Base-by-base conservation (phyloP, 2,329 filamentous ascomycete genomes). In the Fonsecaea pedrosoi region DNA sequence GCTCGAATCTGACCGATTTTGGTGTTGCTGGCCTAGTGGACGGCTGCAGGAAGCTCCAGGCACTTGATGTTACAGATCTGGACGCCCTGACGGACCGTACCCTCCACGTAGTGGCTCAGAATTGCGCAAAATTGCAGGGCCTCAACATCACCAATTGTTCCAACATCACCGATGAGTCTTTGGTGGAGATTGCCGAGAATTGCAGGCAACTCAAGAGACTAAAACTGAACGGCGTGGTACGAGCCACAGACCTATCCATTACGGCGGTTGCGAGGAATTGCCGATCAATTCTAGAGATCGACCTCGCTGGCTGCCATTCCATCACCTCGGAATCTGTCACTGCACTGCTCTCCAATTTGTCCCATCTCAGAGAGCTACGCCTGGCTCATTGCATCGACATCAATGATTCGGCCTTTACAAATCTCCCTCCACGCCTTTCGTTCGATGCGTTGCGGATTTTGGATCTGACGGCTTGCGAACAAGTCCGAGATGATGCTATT, bases 241-340 rank as follows among this genome's bases (percentile, higher is more conserved):
- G 96, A 78, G 82, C 97, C 38, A 92, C 90, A 45, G 92, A 98
- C 76, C 84, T 85, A 57, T 90, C 93, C 6, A 89, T 98, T 70
- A 83, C 92, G 66, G 91, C 93, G 3, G 96, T 99, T 76, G 94
- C 95, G 5, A 84, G 89, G 54, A 87, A 96, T 78, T 97, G 94
- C 77, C 92, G 89, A 12, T 94, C 97, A 72, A 93, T 99, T 37
- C 89, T 99, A 69, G 95, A 99, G 78, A 97, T 99, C 69, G 95
- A 99, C 77, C 86, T 99, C 13, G 92, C 97, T 73, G 90, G 92
- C 73, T 96, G 95, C 81, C 85, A 83, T 62, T 85, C 89, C 54
- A 88, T 99, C 71, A 91, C 91, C 69, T 95, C 96, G 75, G 86
- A 89, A 30, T 92, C 95, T 0, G 86, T 99, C 57, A 94, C 92